Evolutionary conservation across 371 early-diverging fungal genomes (phyloP), one percentile per base, ranked within the genome.

Genomic region (Rhizopus microsporus): DNA sequence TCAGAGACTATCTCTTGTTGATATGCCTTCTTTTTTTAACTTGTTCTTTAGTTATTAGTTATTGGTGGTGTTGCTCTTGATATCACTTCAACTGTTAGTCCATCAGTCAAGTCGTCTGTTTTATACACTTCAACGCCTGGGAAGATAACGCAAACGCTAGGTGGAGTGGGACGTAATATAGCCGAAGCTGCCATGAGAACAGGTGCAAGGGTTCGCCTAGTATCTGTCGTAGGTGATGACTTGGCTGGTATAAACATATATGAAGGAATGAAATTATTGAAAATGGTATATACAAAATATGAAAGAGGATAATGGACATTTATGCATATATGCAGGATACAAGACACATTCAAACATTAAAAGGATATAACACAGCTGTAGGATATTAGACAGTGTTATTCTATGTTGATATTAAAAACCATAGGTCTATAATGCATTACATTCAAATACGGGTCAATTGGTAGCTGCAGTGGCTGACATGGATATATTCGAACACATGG

Each of bases 81-180:
- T 66, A 88, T 95, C 12, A 83, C 80, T 13, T 69, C 80, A 4
- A 83, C 82, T 5, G 57, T 80, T 53, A 31, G 48, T 31, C 16
- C 51, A 30, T 30, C 57, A 35, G 12, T 59, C 13, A 29, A 45
- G 13, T 15, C 46, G 7, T 58, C 72, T 4, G 63, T 75, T 37
- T 62, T 72, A 33, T 57, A 81, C 15, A 91, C 93, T 1, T 93
- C 94, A 12, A 80, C 83, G n/a, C 85, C 90, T 0, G 96, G 96
- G 1, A 62, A 57, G 0, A 83, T 90, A 2, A 64, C 60, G 7
- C 81, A 87, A 31, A 74, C 84, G 1, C 61, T 91, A 5, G 97
- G 97, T 17, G 96, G 97, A 1, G 97, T 97, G 0, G 96, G 91
- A 0, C 81, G 93, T 31, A 97, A 97, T 66, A 80, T 96, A 3